phyloP scores from a whole-genome alignment of 495 filamentous ascomycete species.

The Podospora appendiculata region DNA sequence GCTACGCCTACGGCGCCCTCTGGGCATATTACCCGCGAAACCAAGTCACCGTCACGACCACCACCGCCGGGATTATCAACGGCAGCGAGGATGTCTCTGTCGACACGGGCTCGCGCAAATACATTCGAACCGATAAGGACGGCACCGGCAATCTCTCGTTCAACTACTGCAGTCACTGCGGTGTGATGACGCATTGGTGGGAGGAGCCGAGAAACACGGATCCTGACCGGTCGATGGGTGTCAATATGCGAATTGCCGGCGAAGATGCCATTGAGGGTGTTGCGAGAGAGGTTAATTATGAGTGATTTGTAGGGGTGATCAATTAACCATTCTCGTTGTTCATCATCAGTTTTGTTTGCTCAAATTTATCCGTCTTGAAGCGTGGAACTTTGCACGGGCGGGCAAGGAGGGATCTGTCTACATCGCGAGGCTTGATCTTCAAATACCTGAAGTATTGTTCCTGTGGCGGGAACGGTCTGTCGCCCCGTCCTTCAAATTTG shows the following conservation, averaged over 20 bases:
- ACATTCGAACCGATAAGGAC: neutral
- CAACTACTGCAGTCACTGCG: neutral
- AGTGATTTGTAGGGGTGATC: neutral
- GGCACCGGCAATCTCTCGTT: neutral
- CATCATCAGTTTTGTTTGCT: too few relatives aligned
- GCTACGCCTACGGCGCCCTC: slow-evolving; percentile 23
- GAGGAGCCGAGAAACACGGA: neutral
- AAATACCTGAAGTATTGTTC: too few relatives aligned
- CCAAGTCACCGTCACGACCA: slow-evolving; percentile 13
- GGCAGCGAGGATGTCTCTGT: neutral
- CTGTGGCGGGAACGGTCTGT: too few relatives aligned
- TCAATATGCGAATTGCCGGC: neutral
- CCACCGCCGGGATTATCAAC: neutral
- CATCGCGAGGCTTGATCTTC: too few relatives aligned
- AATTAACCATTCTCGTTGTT: too few relatives aligned
- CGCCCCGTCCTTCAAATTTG: too few relatives aligned
- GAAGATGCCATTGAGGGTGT: neutral
- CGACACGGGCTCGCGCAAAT: neutral
- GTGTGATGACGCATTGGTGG: neutral
- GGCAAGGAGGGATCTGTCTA: too few relatives aligned
- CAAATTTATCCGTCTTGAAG: too few relatives aligned
- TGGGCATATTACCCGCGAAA: slow-evolving; percentile 27
- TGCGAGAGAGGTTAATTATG: neutral
- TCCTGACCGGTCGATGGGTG: neutral
- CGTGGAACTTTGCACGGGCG: too few relatives aligned